A percentile compares a stretch with the other conserved stretches of the same genome.
Conservation (phyloP, 1,284 basidiomycete genomes). For the Entoloma clypeatum region DNA sequence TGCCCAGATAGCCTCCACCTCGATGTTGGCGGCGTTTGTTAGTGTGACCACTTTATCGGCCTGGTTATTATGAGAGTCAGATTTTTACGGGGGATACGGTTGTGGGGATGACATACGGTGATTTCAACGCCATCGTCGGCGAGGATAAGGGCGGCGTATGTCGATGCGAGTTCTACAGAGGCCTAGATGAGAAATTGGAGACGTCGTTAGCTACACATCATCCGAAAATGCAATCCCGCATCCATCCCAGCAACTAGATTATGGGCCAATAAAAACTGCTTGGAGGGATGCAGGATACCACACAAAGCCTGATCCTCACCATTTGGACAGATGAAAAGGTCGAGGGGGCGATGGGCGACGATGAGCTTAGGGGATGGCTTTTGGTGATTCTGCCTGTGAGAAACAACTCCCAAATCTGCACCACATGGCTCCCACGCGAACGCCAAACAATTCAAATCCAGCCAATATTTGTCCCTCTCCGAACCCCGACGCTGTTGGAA, state of each 20-base stretch:
- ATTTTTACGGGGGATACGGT: neutral
- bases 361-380: constrained; percentile 11
- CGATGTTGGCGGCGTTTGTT: constrained; percentile 79
- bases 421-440: constrained; percentile 17
- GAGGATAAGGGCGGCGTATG: constrained; percentile 75
- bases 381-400: constrained; percentile 6
- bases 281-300: constrained; percentile 2
- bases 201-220: constrained; percentile 18
- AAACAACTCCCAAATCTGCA: constrained; percentile 7
- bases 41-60: constrained; percentile 88
- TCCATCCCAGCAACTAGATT: constrained; percentile 21
- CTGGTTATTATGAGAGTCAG: constrained; percentile 36
- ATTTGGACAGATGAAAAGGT: constrained; percentile 17
- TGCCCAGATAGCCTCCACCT: constrained; percentile 98
- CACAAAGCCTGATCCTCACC: constrained; percentile 15
- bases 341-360: constrained; percentile 16
- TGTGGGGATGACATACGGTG: constrained; percentile 64
- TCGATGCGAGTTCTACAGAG: constrained; percentile 74
- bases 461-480: too few relatives aligned
- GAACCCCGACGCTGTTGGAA: too few relatives aligned
- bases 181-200: constrained; percentile 35
- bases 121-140: constrained; percentile 94
- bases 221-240: constrained; percentile 19
- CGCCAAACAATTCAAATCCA: neutral
- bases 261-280: constrained; percentile 3